Percentiles rank a stretch among this genome's conserved stretches.
phyloP scores from a whole-genome alignment of 345 rosid species.

The Aquilaria yunnanensis region DNA sequence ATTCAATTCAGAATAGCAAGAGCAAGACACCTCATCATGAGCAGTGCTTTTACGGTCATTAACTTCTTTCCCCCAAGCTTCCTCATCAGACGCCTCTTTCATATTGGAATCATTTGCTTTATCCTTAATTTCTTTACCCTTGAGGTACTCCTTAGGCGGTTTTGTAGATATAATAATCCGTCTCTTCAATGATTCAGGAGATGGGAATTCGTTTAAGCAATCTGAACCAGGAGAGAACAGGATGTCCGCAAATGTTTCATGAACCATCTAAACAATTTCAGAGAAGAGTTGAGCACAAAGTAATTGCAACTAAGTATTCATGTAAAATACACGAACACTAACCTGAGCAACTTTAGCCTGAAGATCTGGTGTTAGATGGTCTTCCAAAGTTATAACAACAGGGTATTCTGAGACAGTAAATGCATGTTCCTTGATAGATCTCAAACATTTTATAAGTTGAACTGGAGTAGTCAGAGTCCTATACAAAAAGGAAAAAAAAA shows the following conservation, averaged over 20 bases:
- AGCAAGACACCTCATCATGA: conserved; percentile 40
- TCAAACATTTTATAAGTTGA: conserved; percentile 61
- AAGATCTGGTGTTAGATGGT: conserved; percentile 81
- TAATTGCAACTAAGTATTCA: conserved; percentile 7
- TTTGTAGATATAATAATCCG: conserved; percentile 85
- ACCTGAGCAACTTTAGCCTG: conserved; percentile 91
- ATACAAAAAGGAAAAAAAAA: conserved; percentile 16
- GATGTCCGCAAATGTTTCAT: conserved; percentile 70
- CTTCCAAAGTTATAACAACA: conserved; percentile 90
- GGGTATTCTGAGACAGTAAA: conserved; percentile 79
- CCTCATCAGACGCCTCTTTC: conserved; percentile 35
- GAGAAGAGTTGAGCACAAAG: conserved; percentile 13
- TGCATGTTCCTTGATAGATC: too few relatives aligned
- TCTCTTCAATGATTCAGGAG: conserved; percentile 60
- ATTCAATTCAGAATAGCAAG: not conserved
- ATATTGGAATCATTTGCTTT: conserved; percentile 31
- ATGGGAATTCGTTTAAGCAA: conserved; percentile 77
- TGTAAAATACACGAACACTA: conserved; percentile 11
- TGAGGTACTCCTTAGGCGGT: conserved; percentile 93
- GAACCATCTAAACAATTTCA: conserved; percentile 60
- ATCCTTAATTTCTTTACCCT: conserved; percentile 34
- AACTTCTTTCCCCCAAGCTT: conserved; percentile 64
- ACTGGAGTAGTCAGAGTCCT: conserved; percentile 93
- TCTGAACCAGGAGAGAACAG: conserved; percentile 76
- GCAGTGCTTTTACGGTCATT: conserved; percentile 21